Percentiles rank a stretch among this genome's conserved stretches.
Evolutionary conservation across 208 protist species (phyloP).

Genomic region (Wallacemonas collosoma): DNA sequence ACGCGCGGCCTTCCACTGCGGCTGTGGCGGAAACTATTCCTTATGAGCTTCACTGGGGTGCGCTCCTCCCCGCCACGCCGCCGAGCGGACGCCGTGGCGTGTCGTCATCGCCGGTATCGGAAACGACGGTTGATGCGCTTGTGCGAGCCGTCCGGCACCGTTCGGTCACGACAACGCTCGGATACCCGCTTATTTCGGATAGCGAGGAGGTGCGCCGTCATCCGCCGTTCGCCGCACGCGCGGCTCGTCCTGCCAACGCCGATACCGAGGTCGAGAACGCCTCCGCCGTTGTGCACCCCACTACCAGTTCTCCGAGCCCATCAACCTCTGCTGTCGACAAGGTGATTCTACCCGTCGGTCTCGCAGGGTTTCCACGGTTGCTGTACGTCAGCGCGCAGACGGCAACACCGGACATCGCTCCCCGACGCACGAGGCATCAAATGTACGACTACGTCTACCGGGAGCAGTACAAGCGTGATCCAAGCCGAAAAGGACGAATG

Average conservation of each 20-base stretch:
- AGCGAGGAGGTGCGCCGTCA: not conserved
- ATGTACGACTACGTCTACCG: constrained; percentile 41
- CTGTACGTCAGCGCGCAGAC: constrained; percentile 49
- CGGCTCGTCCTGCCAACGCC: not conserved
- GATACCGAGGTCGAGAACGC: not conserved
- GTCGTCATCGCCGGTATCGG: too few species aligned
- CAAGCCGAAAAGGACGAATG: not conserved
- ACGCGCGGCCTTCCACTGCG: not conserved
- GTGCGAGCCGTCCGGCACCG: not conserved
- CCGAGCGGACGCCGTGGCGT: not conserved
- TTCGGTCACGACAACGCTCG: constrained; percentile 3
- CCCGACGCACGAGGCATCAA: constrained; percentile 30
- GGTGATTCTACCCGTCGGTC: constrained; percentile 50
- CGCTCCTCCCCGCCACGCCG: not conserved
- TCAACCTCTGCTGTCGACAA: too few species aligned
- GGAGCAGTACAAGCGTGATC: constrained; percentile 36
- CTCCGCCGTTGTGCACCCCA: too few species aligned
- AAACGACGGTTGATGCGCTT: not conserved
- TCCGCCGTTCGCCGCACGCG: not conserved
- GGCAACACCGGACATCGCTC: constrained; percentile 37
- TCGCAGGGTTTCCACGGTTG: constrained; percentile 53
- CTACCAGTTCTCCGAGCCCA: too few species aligned
- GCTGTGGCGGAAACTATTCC: constrained; percentile 9
- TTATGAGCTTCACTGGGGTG: constrained; percentile 8
- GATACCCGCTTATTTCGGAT: constrained; percentile 11